Conservation (phyloP, 2,329 filamentous ascomycete genomes). For the Xylaria sp. region DNA sequence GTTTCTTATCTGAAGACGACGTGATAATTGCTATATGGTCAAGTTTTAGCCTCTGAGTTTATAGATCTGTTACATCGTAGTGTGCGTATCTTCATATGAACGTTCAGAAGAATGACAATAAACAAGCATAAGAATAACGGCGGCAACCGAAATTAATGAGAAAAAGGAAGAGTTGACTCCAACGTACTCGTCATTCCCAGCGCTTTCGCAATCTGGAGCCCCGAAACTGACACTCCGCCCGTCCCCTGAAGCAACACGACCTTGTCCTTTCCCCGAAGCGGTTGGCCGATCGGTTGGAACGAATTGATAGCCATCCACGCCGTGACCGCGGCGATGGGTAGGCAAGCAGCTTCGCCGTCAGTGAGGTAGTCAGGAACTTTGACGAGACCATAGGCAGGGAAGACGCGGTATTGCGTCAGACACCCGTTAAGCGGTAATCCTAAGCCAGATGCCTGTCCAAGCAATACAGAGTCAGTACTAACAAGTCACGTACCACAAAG, state of each 20-base stretch:
- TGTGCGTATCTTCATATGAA: neutral
- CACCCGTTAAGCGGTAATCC: conserved; percentile 70
- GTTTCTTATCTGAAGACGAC: conserved; percentile 61
- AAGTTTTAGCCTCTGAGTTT: conserved; percentile 2
- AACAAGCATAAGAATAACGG: neutral
- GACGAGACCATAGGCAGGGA: conserved; percentile 66
- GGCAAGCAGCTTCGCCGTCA: conserved; percentile 68
- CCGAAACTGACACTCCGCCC: conserved; percentile 63
- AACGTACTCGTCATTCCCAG: conserved; percentile 60
- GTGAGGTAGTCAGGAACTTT: conserved; percentile 66
- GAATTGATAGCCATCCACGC: conserved; percentile 75
- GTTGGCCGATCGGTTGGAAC: conserved; percentile 64
- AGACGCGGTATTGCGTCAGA: conserved; percentile 69
- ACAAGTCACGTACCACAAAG: neutral
- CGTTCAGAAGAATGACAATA: neutral
- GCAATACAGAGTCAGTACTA: neutral
- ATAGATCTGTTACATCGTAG: neutral
- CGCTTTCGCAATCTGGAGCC: conserved; percentile 65
- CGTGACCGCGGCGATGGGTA: conserved; percentile 71
- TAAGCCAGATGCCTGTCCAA: conserved; percentile 58
- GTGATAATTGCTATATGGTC: conserved; percentile 41
- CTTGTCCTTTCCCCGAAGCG: conserved; percentile 57
- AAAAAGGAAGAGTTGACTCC: neutral
- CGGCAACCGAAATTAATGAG: no score
- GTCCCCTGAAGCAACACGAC: conserved; percentile 66